phyloP scores from a whole-genome alignment of 345 rosid genomes.

The Sisymbrium altissimum region DNA sequence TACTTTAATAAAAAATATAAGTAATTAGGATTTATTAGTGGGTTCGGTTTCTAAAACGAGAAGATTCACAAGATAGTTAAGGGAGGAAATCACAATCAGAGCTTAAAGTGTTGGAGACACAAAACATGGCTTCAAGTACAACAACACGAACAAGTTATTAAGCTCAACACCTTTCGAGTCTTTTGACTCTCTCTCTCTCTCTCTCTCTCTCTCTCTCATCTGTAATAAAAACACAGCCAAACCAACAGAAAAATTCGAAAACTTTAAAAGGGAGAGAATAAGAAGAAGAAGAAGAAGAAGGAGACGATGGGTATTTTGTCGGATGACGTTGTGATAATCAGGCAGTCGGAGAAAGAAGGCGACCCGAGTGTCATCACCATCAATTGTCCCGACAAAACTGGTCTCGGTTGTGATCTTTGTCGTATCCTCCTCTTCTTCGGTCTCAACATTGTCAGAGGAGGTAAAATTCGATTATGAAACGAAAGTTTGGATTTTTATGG shows the following conservation, averaged over 20 bases:
- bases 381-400: conserved; percentile 98
- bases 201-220: not conserved
- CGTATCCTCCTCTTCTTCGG: conserved; percentile 95
- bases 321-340: conserved; percentile 84
- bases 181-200: conserved; percentile 25
- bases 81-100: not conserved
- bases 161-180: not conserved
- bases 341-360: conserved; percentile 67
- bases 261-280: not conserved
- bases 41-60: not conserved
- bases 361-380: conserved; percentile 70
- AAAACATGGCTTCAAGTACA: conserved; percentile 16
- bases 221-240: not conserved
- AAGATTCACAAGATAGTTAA: not conserved
- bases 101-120: not conserved
- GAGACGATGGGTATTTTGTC: conserved; percentile 63
- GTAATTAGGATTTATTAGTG: not conserved
- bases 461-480: conserved; percentile 31
- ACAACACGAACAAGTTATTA: conserved; percentile 17
- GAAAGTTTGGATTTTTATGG: not conserved
- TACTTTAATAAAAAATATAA: not conserved
- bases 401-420: conserved; percentile 88
- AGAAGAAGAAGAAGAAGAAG: conserved; percentile 4
- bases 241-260: not conserved
- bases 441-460: conserved; percentile 81